phyloP scores from a whole-genome alignment of 2,329 filamentous ascomycete species.

The Byssochlamys sp. region DNA sequence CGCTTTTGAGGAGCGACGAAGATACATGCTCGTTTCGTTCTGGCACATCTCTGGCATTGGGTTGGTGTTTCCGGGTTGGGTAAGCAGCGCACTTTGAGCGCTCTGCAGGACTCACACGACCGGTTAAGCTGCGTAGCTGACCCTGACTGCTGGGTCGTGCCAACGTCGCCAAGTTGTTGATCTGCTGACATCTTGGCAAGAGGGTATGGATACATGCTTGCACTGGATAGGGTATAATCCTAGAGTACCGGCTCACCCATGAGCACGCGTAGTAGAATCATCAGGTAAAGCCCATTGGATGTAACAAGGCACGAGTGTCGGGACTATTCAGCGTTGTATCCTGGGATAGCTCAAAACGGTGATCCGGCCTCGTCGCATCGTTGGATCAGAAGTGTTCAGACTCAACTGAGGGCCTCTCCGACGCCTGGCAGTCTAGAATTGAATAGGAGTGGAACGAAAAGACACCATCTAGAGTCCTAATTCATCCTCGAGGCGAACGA shows the following conservation, averaged over 20 bases:
- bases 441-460: background rate
- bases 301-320: background rate
- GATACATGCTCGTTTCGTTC: slow-evolving; percentile 23
- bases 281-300: background rate
- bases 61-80: slow-evolving; percentile 21
- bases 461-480: background rate
- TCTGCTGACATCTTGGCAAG: slow-evolving; percentile 19
- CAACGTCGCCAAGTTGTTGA: slow-evolving; percentile 13
- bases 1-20: slow-evolving; percentile 29
- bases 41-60: slow-evolving; percentile 28
- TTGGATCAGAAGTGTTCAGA: background rate
- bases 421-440: background rate
- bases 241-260: background rate
- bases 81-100: slow-evolving; percentile 28
- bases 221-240: background rate
- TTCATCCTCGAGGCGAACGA: background rate
- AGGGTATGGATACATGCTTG: background rate
- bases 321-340: background rate
- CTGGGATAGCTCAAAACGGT: background rate
- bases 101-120: slow-evolving; percentile 29
- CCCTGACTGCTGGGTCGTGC: slow-evolving; percentile 11
- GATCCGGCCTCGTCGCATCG: background rate
- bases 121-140: slow-evolving; percentile 24
- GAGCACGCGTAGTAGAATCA: background rate
- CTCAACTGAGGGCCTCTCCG: background rate